These are phyloP conservation scores for Daedaleopsis sinensis DNA, from an alignment of 768 basidiomycete genomes.

Conservation along the genomic window DNA sequence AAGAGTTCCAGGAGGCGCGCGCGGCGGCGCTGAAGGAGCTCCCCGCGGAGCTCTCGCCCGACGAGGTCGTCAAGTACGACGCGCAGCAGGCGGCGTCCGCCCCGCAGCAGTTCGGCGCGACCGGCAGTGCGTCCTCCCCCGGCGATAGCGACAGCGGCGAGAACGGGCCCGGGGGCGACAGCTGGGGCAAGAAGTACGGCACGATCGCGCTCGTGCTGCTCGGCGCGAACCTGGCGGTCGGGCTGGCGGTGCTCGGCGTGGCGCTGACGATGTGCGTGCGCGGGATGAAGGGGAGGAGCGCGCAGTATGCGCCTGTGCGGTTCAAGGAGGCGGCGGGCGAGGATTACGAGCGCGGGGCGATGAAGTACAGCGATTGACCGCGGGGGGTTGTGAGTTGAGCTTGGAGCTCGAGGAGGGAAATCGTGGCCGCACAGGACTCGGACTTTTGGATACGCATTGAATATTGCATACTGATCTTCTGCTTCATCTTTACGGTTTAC, in stretches of 20 bases:
- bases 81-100: neutral
- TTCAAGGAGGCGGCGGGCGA: neutral
- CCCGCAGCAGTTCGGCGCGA: neutral
- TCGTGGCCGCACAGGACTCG: neutral
- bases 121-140: neutral
- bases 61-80: neutral
- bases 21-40: slow-evolving; percentile 13
- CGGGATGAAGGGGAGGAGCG: neutral
- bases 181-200: slow-evolving; percentile 3
- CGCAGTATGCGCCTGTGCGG: slow-evolving; percentile 7
- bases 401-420: neutral
- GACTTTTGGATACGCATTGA: too few species aligned
- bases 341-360: neutral
- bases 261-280: slow-evolving; percentile 7
- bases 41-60: slow-evolving; percentile 1
- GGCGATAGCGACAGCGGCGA: neutral
- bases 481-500: too few species aligned
- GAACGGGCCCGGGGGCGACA: neutral
- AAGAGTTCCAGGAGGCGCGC: slow-evolving; percentile 32
- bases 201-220: slow-evolving; percentile 1
- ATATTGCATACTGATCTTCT: too few species aligned
- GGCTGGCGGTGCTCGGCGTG: neutral
- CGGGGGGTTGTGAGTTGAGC: neutral
- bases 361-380: neutral
- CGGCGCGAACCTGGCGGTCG: slow-evolving; percentile 5